Base-by-base conservation (phyloP, 768 basidiomycete species). In the Collybia sordida region DNA sequence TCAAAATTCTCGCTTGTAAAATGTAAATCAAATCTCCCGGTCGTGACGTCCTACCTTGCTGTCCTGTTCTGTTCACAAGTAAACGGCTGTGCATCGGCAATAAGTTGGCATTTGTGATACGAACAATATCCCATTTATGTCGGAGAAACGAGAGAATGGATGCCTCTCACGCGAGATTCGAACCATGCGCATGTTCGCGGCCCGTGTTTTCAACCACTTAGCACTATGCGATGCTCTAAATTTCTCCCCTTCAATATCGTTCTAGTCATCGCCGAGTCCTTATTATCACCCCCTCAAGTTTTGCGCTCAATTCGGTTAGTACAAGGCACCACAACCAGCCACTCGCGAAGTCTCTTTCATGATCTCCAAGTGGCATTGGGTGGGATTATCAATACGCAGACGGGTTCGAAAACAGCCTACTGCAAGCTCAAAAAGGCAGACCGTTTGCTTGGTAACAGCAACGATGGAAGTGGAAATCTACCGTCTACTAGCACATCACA, bases 281-380 rank as follows among this genome's bases (percentile, higher is more conserved):
- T 61, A 21, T 44, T 58, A 24, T 59, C 62, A 27, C 44, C 57
- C 1, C 64, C 68, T 8, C 64, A 65, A 43, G 52, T 77, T 58
- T 67, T 68, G 56, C 68, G 77, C 58, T 70, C 73, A 44, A 57
- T 81, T 17, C 68, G 72, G 43, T 73, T 66, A 25, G 73, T 77
- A 24, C 86, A 86, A 60, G 72, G 70, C 23, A 69, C 73, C 50
- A 85, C 86, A 24, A 62, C 77, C 37, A 77, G 72, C 49, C 80
- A 79, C 49, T 88, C 85, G 37, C 75, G 78, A 40, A 76, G 66
- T 47, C 71, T 91, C 22, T 85, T 87, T 14, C 76, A 75, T 48
- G 89, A 91, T 64, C 73, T 91, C 49, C 84, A 86, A 22, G 59
- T 83, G 28, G 85, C 84, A 11, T 82, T 90, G 59, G 67, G 75